Evolutionary conservation across 2,329 filamentous ascomycete genomes (phyloP).

Genomic region (Fonsecaea erecta): DNA sequence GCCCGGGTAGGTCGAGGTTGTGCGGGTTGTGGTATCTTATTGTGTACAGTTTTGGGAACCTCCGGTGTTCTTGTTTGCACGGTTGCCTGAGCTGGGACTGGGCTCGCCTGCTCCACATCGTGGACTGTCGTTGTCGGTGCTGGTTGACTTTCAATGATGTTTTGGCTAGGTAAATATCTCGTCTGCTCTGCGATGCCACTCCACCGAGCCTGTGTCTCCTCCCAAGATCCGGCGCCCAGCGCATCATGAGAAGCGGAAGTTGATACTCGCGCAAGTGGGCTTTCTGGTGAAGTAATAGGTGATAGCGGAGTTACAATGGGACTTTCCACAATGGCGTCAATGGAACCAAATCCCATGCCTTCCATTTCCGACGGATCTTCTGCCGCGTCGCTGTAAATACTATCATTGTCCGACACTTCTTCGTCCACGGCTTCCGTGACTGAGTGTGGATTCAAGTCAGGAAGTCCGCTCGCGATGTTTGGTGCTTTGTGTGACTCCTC

Average conservation of each 20-base stretch:
- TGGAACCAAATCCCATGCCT: conserved; percentile 54
- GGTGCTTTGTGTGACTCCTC: conserved; percentile 11
- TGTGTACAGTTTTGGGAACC: background rate
- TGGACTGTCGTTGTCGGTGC: background rate
- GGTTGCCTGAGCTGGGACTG: conserved; percentile 7
- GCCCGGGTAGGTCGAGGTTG: background rate
- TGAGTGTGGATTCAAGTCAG: background rate
- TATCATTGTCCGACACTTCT: conserved; percentile 42
- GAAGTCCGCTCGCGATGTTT: background rate
- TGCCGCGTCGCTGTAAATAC: conserved; percentile 51
- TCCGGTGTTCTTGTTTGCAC: background rate
- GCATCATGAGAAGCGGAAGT: conserved; percentile 9
- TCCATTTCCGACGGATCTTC: conserved; percentile 42
- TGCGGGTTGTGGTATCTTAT: conserved; percentile 1
- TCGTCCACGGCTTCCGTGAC: conserved; percentile 22
- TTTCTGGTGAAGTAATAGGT: conserved; percentile 25
- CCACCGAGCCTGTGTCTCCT: conserved; percentile 40
- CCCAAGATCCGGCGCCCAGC: conserved; percentile 34
- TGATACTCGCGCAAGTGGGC: conserved; percentile 25
- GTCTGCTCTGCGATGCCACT: conserved; percentile 36
- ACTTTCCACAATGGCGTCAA: conserved; percentile 54
- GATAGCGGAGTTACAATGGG: conserved; percentile 31
- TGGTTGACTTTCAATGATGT: background rate
- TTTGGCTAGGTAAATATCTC: conserved; percentile 10
- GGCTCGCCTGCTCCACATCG: background rate